Conservation (phyloP, 169 alveolate species). For the Theileria orientalis region DNA sequence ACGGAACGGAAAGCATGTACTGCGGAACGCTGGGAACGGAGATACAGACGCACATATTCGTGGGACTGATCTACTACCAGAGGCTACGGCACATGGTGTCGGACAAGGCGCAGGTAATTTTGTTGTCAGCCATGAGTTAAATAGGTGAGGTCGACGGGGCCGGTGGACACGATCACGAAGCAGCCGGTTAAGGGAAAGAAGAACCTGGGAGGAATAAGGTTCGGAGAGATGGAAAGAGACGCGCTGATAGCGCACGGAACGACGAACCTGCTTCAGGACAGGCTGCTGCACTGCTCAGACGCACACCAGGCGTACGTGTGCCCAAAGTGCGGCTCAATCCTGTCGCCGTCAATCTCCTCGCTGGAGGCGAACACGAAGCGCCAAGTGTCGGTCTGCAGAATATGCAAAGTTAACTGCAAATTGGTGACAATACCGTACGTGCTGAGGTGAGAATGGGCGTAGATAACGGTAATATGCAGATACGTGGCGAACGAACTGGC, state of each 20-base stretch:
- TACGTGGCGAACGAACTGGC: conserved; percentile 67
- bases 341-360: conserved; percentile 84
- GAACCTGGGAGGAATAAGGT: conserved; percentile 98
- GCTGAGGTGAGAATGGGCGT: conserved; percentile 26
- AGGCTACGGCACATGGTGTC: conserved; percentile 99
- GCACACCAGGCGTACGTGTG: conserved; percentile 97
- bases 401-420: conserved; percentile 60
- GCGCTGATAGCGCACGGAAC: conserved; percentile 99
- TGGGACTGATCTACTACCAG: conserved; percentile 98
- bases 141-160: conserved; percentile 95
- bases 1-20: conserved; percentile 98
- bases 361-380: conserved; percentile 47
- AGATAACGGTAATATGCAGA: conserved; percentile 6
- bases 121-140: conserved; percentile 72
- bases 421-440: conserved; percentile 67
- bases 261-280: conserved; percentile 93
- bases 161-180: conserved; percentile 95
- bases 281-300: conserved; percentile 96
- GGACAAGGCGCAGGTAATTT: conserved; percentile 88
- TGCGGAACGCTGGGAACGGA: conserved; percentile 97
- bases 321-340: conserved; percentile 95
- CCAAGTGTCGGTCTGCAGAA: conserved; percentile 48
- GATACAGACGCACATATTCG: conserved; percentile 95
- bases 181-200: conserved; percentile 99
- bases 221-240: conserved; percentile 99